Evolutionary conservation across 345 rosid genomes (phyloP), one percentile per base, ranked within the genome.

Genomic region (Rhodamnia argentea): DNA sequence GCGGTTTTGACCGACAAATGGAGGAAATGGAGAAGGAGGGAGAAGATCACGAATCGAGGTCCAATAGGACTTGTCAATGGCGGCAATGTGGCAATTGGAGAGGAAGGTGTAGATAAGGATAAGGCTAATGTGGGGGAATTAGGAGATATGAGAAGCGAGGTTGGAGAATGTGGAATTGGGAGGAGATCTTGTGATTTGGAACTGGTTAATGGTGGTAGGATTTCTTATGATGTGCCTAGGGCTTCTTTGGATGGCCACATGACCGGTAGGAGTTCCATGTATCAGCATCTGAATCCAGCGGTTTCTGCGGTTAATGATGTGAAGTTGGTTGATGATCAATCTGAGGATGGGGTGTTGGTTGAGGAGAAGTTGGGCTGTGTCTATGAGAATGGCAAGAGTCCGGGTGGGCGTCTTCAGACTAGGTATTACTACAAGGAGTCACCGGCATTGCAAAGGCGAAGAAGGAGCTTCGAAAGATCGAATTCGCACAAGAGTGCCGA

Each of bases 221-320:
- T 85, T 37, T 90, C 93, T 64, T 64, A 88, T 29, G 95, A 93
- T 85, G 89, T 93, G 84, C 98, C 98, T 53, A 92, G 96, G 87
- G 95, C 94, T 87, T 97, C 97, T 23, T 93, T 96, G 94, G 97
- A 97, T 62, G 97, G 98, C 13, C 90, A 89, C 51, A 89, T 94
- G 90, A 90, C 92, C 37, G 98, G 94, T 1, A 94, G 91, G 85
- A 83, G 85, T 23, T 86, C 62, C 84, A 84, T 90, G 8, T 90
- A 90, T 87, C 91, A 88, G 18, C 87, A 89, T 91, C 87, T 88
- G 32, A 75, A 88, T n/a, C 89, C 94, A 18, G 82, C 92, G 89
- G 91, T 93, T 52, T 88, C 93, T 16, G 95, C 92, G 22, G 85
- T 88, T 15, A 96, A 93, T 89, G 97, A 92, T 84, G 94, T 22